These are phyloP conservation scores for Aspergillus novoparasiticus DNA, from an alignment of 2,329 filamentous ascomycete genomes.

Conservation along the genomic window DNA sequence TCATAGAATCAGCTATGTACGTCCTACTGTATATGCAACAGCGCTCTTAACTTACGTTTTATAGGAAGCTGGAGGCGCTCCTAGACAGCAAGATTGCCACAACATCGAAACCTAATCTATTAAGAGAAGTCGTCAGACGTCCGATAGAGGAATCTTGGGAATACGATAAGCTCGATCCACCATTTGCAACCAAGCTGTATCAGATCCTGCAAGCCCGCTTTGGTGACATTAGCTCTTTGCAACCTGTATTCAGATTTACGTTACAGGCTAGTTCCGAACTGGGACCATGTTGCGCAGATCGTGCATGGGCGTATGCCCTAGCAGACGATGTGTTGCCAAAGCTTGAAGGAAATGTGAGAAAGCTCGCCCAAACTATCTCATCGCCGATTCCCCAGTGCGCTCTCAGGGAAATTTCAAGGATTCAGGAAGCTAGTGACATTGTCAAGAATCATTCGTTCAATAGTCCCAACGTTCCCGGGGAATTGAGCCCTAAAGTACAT, in stretches of 20 bases:
- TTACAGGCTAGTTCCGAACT: conserved; percentile 65
- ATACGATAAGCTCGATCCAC: conserved; percentile 56
- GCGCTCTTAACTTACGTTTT: conserved; percentile 10
- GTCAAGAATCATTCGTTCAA: conserved; percentile 57
- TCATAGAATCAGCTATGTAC: conserved; percentile 66
- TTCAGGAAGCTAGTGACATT: conserved; percentile 61
- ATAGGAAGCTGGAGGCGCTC: conserved; percentile 69
- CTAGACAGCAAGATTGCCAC: conserved; percentile 85
- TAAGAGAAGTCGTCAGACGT: conserved; percentile 61
- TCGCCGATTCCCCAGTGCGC: conserved; percentile 38
- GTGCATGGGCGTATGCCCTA: conserved; percentile 74
- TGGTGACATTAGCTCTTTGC: conserved; percentile 56
- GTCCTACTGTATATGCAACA: conserved; percentile 8
- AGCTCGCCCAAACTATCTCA: conserved; percentile 4
- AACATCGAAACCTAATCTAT: conserved; percentile 60
- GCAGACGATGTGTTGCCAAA: conserved; percentile 63
- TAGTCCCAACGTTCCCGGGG: conserved; percentile 36
- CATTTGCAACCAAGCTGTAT: conserved; percentile 68
- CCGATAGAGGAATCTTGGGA: conserved; percentile 62
- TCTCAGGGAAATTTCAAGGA: conserved; percentile 56
- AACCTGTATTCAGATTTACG: conserved; percentile 62
- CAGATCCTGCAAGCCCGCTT: conserved; percentile 57
- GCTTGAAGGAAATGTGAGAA: conserved; percentile 55
- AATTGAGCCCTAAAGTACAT: conserved; percentile 73
- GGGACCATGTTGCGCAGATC: conserved; percentile 82